phyloP scores from a whole-genome alignment of 805 yeast species.

The Kodamaea nitidulidarum region DNA sequence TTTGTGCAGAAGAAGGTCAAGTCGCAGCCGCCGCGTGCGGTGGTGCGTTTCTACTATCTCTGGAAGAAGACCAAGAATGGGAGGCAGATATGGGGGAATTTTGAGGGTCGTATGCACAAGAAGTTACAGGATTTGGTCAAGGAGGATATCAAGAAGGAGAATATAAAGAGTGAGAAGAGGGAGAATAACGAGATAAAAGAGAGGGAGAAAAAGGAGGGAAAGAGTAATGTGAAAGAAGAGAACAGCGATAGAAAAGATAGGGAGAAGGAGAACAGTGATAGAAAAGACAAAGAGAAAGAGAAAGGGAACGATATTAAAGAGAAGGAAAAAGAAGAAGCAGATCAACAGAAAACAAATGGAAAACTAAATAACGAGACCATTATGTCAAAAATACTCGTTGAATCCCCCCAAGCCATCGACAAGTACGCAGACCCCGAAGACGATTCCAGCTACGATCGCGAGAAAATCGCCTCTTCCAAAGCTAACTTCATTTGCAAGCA shows the following conservation, averaged over 20 bases:
- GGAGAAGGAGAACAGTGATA: too few species aligned
- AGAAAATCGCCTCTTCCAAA: conserved; percentile 38
- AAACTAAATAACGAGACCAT: too few species aligned
- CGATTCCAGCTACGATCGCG: conserved; percentile 65
- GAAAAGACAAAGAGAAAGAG: too few species aligned
- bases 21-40: conserved; percentile 68
- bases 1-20: conserved; percentile 70
- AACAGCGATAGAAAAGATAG: too few species aligned
- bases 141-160: conserved; percentile 14
- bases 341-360: too few species aligned
- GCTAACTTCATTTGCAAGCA: conserved; percentile 62
- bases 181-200: too few species aligned
- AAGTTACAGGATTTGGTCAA: conserved; percentile 37
- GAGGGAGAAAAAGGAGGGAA: conserved; percentile 1
- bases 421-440: conserved; percentile 62
- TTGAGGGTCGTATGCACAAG: conserved; percentile 64
- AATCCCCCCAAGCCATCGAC: conserved; percentile 24
- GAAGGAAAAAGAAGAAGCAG: too few species aligned
- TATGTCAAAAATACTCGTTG: too few species aligned
- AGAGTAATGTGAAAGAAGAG: neutral
- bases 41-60: conserved; percentile 81
- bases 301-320: too few species aligned
- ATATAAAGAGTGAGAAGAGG: conserved; percentile 10
- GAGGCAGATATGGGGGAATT: conserved; percentile 75
- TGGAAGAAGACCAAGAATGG: conserved; percentile 90